A percentile compares a stretch with the other conserved stretches of the same genome.
Conservation (phyloP, 2,329 filamentous ascomycete genomes). For the Aspergillus quadrilineatus region DNA sequence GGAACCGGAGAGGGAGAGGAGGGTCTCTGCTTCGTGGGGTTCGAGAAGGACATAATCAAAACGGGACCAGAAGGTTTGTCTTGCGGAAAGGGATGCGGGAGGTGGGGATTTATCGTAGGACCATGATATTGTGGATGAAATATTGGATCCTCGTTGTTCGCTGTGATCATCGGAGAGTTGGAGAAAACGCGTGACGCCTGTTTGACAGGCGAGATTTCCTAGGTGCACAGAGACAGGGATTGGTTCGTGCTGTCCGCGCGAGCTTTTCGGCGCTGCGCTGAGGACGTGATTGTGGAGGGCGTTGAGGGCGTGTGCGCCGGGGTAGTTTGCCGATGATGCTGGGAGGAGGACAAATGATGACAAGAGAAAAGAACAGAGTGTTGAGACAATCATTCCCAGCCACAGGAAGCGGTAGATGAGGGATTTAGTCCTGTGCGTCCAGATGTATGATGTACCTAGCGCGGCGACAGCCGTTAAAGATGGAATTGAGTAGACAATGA, state of each 20-base stretch:
- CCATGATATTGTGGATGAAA: slow-evolving; percentile 38
- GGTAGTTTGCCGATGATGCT: slow-evolving; percentile 87
- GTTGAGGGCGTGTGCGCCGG: slow-evolving; percentile 75
- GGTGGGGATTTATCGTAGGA: slow-evolving; percentile 62
- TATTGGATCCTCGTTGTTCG: neutral
- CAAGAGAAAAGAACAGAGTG: slow-evolving; percentile 58
- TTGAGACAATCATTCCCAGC: slow-evolving; percentile 57
- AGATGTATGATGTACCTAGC: slow-evolving; percentile 69
- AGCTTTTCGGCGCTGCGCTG: neutral
- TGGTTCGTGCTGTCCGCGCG: slow-evolving; percentile 22
- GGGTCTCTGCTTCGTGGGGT: slow-evolving; percentile 26
- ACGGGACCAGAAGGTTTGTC: slow-evolving; percentile 54
- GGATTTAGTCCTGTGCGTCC: slow-evolving; percentile 64
- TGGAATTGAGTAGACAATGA: slow-evolving; percentile 86
- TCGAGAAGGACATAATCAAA: slow-evolving; percentile 62
- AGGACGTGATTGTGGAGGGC: slow-evolving; percentile 37
- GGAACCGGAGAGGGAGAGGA: slow-evolving; percentile 37
- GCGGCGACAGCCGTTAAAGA: slow-evolving; percentile 75
- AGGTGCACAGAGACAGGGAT: slow-evolving; percentile 49
- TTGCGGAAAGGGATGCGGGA: slow-evolving; percentile 45
- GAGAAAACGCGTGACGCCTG: slow-evolving; percentile 61
- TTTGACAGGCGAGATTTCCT: slow-evolving; percentile 63
- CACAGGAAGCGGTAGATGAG: slow-evolving; percentile 56
- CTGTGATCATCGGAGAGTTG: slow-evolving; percentile 34
- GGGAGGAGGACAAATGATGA: slow-evolving; percentile 71